Conservation (phyloP, 805 yeast genomes). For the Zygosaccharomyces lentus region DNA sequence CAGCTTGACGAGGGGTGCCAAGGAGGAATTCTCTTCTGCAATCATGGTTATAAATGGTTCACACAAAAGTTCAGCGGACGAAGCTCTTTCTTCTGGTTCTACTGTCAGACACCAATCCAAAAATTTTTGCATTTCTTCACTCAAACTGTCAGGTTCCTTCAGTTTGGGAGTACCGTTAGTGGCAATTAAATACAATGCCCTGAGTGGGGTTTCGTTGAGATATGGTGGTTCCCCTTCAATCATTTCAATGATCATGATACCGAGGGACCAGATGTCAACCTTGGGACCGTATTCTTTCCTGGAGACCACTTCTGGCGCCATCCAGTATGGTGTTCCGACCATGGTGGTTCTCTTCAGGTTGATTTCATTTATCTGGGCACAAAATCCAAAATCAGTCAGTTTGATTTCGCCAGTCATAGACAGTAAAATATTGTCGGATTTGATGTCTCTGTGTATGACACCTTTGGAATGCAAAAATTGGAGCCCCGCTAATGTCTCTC, state of each 20-base stretch:
- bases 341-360: constrained; percentile 89
- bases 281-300: constrained; percentile 94
- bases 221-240: constrained; percentile 99
- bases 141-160: constrained; percentile 79
- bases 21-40: constrained; percentile 55
- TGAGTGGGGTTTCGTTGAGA: constrained; percentile 89
- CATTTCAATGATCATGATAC: constrained; percentile 98
- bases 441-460: constrained; percentile 93
- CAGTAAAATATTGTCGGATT: constrained; percentile 85
- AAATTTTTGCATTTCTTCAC: constrained; percentile 61
- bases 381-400: constrained; percentile 92
- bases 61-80: constrained; percentile 65
- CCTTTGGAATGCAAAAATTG: constrained; percentile 86
- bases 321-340: constrained; percentile 99
- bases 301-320: constrained; percentile 98
- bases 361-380: constrained; percentile 84
- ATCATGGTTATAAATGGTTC: constrained; percentile 57
- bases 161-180: constrained; percentile 94
- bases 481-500: constrained; percentile 84
- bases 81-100: constrained; percentile 73
- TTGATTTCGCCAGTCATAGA: constrained; percentile 85
- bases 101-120: constrained; percentile 77
- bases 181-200: constrained; percentile 90
- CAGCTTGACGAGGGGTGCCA: constrained; percentile 70
- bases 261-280: constrained; percentile 96